Conservation (phyloP, 2,329 filamentous ascomycete species). For the Lithohypha guttulata region DNA sequence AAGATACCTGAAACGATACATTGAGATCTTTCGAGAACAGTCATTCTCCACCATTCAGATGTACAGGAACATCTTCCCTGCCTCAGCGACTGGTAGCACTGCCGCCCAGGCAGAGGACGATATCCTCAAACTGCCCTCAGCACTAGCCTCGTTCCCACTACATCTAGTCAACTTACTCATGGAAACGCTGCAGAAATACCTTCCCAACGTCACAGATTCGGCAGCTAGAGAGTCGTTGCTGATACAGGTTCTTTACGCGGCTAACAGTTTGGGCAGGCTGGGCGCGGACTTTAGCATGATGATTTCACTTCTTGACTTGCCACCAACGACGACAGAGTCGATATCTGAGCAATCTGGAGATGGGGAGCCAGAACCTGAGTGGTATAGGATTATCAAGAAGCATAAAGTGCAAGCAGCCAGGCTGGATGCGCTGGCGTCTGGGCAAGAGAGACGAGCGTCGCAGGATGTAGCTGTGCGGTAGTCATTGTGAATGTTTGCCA, state of each 20-base stretch:
- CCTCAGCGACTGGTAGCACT: slow-evolving; percentile 14
- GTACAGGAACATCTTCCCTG: slow-evolving; percentile 78
- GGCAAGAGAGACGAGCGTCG: slow-evolving; percentile 13
- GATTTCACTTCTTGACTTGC: slow-evolving; percentile 45
- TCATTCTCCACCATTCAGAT: slow-evolving; percentile 92
- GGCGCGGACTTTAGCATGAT: slow-evolving; percentile 90
- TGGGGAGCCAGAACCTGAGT: slow-evolving; percentile 32
- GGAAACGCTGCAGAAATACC: slow-evolving; percentile 43
- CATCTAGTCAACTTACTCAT: slow-evolving; percentile 73
- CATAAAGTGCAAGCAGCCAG: slow-evolving; percentile 21
- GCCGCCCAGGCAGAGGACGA: slow-evolving; percentile 22
- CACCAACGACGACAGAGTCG: slow-evolving; percentile 13
- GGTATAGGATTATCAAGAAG: slow-evolving; percentile 21
- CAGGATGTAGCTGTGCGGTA: slow-evolving; percentile 21
- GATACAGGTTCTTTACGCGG: slow-evolving; percentile 31
- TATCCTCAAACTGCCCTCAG: slow-evolving; percentile 54
- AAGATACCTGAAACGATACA: slow-evolving; percentile 84
- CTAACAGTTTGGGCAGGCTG: slow-evolving; percentile 75
- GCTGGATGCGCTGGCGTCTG: slow-evolving; percentile 20
- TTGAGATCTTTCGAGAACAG: slow-evolving; percentile 95
- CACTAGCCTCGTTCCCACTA: slow-evolving; percentile 72
- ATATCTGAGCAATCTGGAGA: slow-evolving; percentile 34
- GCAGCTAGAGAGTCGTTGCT: slow-evolving; percentile 44
- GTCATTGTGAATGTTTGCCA: not conserved
- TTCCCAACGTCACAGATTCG: slow-evolving; percentile 20